Evolutionary conservation across 2,329 filamentous ascomycete species (phyloP), one percentile per base, ranked within the genome.

Genomic region (Xylariaceae sp.): DNA sequence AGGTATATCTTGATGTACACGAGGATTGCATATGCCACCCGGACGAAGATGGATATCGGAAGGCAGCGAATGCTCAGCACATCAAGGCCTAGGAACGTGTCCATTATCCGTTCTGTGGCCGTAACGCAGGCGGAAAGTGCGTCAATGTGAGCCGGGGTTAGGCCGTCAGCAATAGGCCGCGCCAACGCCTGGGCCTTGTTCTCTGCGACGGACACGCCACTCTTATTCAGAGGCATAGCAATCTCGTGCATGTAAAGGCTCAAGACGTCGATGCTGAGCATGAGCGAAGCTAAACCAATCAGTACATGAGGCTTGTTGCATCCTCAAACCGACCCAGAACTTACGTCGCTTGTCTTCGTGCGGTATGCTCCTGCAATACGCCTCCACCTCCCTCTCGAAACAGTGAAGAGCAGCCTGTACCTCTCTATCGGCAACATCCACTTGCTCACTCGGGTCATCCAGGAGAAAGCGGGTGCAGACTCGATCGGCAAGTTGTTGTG

Each of bases 191-290:
- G 66, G n/a, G 66, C 61, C 54, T 65, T 68, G 52, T 67, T 67
- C 6, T 67, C 67, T 14, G 65, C 65, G 43, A 54, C 63, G 51
- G 42, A 44, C 9, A 52, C 71, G 6, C 77, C 67, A 14, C 66
- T 68, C 46, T 76, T 73, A 36, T 85, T 79, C 7, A 75, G 68
- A 47, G 86, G 80, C 47, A 89, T 74, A 3, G 76, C 79, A 38
- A 85, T 76, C 59, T 89, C 85, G 57, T 89, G 82, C 66, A 88
- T 80, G 56, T 85, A 88, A 3, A 89, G 65, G 45, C 72, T 82
- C 24, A 86, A 58, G 2, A 83, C 73, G 47, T 81, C 68, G 48
- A 85, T 79, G 44, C 75, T 74, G 48, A 88, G 71, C 13, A 67
- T 64, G 31, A 88, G 65, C 0, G 76, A 70, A n/a, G 75, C 81